Base-by-base conservation (phyloP, 495 filamentous ascomycete genomes). In the Penicillium parvum region DNA sequence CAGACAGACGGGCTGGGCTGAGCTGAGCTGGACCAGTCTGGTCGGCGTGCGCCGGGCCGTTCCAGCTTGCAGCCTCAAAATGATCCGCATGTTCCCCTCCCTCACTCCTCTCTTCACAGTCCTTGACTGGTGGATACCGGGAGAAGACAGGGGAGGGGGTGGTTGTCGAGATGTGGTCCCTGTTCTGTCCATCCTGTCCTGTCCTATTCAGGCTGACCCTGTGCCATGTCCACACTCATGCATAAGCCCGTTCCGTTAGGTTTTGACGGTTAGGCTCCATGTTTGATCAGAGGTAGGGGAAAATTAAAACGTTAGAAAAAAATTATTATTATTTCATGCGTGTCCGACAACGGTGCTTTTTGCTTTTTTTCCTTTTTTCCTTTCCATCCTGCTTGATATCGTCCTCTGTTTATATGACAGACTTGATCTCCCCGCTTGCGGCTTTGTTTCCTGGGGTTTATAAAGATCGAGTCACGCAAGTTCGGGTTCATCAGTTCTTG, bases 31-130 rank as follows among this genome's bases (percentile, higher is more conserved):
- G n/a, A n/a, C n/a, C 57, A 50, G 56, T 55, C 57, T 62, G 61
- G 58, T 65, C 61, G 62, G 57, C 63, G 67, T 73, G 68, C 69
- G 65, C 60, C 69, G 69, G 69, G 55, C 69, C 69, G 69, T 69
- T 65, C 69, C 69, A 66, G 66, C 62, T 68, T 71, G 69, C 69
- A 73, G 69, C 66, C 69, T 71, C 68, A 65, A 55, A 59, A 70
- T 71, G 68, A 71, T 72, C 66, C 68, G 69, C 69, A 71, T 61
- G 49, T 64, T n/a, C n/a, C 60, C 53, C 57, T 58, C 58, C 63
- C 61, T 55, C 55, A 44, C 50, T 53, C 48, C 35, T n/a, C n/a
- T n/a, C n/a, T n/a, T n/a, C n/a, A n/a, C n/a, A n/a, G 57, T 53
- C 55, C 37, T 61, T 61, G 46, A 66, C 56, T 66, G 64, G 65